Evolutionary conservation across 495 filamentous ascomycete species (phyloP).

Genomic region (Annulohypoxylon stygium): DNA sequence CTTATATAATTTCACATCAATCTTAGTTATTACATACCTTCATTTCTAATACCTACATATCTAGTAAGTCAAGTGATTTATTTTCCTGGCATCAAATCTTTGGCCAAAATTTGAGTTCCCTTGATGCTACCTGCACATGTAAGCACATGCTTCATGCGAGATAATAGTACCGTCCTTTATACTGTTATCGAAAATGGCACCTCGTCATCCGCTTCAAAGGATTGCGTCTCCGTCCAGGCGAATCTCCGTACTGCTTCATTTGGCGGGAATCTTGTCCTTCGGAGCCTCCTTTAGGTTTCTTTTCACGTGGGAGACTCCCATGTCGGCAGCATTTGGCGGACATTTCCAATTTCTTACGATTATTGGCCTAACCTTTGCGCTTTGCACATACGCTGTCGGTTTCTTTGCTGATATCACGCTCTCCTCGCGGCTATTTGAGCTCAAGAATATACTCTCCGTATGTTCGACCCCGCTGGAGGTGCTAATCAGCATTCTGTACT

Average conservation of each 20-base stretch:
- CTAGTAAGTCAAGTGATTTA: background rate
- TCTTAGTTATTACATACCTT: background rate
- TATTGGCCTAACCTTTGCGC: conserved; percentile 78
- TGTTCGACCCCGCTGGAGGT: conserved; percentile 83
- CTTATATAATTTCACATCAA: background rate
- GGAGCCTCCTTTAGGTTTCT: conserved; percentile 74
- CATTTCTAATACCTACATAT: background rate
- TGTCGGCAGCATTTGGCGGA: conserved; percentile 81
- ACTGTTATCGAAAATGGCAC: conserved; percentile 35
- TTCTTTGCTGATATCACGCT: conserved; percentile 81
- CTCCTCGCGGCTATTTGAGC: conserved; percentile 71
- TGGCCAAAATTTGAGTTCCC: background rate
- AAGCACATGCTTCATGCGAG: background rate
- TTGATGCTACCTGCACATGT: background rate
- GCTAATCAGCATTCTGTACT: conserved; percentile 87
- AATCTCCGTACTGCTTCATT: conserved; percentile 77
- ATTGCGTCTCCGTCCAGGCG: conserved; percentile 76
- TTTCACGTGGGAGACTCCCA: conserved; percentile 55
- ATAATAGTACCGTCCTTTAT: conserved; percentile 6
- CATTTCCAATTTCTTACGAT: conserved; percentile 90
- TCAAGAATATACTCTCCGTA: conserved; percentile 81
- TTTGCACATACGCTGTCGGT: conserved; percentile 75
- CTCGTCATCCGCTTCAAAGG: conserved; percentile 78
- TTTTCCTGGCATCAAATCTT: background rate
- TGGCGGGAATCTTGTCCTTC: conserved; percentile 77